Evolutionary conservation across 345 rosid genomes (phyloP).

Genomic region (Rhodamnia argentea): DNA sequence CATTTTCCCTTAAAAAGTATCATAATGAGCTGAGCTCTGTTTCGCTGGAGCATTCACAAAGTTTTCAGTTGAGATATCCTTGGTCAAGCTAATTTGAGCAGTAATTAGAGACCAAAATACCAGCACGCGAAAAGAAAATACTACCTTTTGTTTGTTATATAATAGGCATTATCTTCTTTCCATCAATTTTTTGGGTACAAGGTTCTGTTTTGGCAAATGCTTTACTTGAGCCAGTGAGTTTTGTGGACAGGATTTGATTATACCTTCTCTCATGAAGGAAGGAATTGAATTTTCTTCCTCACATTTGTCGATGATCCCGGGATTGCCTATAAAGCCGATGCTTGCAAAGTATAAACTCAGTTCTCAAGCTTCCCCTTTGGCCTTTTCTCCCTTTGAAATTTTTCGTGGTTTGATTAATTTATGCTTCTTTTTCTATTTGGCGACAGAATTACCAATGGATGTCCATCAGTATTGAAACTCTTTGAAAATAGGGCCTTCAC

Average conservation of each 20-base stretch:
- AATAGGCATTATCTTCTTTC: background rate
- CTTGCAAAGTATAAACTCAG: slow-evolving; percentile 61
- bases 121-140: background rate
- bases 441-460: slow-evolving; percentile 64
- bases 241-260: slow-evolving; percentile 52
- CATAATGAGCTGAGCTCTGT: background rate
- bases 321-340: slow-evolving; percentile 88
- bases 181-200: background rate
- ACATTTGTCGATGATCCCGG: slow-evolving; percentile 67
- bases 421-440: background rate
- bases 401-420: background rate
- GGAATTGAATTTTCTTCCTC: slow-evolving; percentile 66
- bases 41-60: background rate
- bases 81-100: background rate
- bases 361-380: background rate
- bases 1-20: background rate
- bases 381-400: background rate
- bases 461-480: slow-evolving; percentile 43
- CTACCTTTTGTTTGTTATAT: background rate
- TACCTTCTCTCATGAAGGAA: slow-evolving; percentile 57
- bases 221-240: background rate
- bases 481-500: slow-evolving; percentile 66
- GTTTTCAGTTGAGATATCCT: background rate
- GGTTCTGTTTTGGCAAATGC: background rate
- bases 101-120: background rate